Evolutionary conservation across 331 rosid species (phyloP), one percentile per base, ranked within the genome.

Genomic region (Acacia concinna): DNA sequence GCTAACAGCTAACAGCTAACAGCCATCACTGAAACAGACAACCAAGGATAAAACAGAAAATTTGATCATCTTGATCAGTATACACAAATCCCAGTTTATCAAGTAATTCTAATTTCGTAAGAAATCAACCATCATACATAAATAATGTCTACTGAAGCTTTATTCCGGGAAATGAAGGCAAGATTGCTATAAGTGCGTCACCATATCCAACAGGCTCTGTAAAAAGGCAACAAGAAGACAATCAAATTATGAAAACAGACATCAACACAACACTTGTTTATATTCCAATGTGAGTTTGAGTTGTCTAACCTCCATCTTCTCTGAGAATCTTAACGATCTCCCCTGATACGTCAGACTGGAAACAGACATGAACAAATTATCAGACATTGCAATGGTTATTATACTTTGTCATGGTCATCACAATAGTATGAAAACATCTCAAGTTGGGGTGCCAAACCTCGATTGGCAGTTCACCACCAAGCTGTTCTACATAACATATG

Each of bases 121-220:
- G 17, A 25, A 25, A 51, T 17, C 41, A 25, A 49, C 38, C 47
- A 11, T 35, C 32, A 18, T 10, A 17, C 32, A 18, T 10, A 17
- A 46, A 38, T n/a, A 18, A 51, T 20, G 44, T 80, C 86, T 89
- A 91, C 37, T 91, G 90, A 84, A 95, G 97, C 89, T 86, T 88
- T 74, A 92, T 92, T 82, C 98, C 97, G 0, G 97, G 97, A 82
- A 95, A 95, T 40, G 97, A 90, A 1, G 97, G 98, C 71, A 95
- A 93, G 77, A 95, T 32, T 14, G 94, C 94, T 11, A 95, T 56
- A 20, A 95, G 90, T 74, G 94, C 84, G 59, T 95, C 98, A 10
- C 92, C 97, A 67, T 95, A 95, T 85, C 98, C 97, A 71, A 95
- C 91, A 27, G 97, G 90, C 15, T 95, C 98, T 95, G 94, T 46